phyloP scores from a whole-genome alignment of 306 rosid genomes.

The Acacia acuminata region DNA sequence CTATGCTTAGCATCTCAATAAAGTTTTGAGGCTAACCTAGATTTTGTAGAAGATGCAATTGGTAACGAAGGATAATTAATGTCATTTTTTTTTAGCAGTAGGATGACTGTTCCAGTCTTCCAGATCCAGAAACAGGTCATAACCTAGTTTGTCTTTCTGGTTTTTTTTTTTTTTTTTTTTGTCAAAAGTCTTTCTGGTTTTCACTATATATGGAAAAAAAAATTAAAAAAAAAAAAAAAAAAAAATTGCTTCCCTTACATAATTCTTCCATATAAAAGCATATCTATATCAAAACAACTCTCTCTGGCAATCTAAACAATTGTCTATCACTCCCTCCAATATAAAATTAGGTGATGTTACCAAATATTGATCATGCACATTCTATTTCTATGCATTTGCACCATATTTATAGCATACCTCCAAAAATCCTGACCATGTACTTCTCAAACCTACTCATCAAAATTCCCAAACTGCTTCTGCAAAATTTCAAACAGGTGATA shows the following conservation, averaged over 20 bases:
- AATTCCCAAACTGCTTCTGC: not conserved
- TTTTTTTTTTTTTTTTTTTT: no score
- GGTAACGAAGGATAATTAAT: not conserved
- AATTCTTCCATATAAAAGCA: not conserved
- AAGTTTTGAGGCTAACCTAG: not conserved
- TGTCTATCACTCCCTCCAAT: not conserved
- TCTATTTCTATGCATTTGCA: constrained; percentile 8
- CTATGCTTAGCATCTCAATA: not conserved
- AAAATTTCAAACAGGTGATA: not conserved
- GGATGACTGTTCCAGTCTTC: not conserved
- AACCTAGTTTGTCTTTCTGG: not conserved
- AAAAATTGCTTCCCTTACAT: not conserved
- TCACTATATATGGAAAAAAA: no score
- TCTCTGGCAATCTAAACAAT: not conserved
- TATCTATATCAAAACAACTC: not conserved
- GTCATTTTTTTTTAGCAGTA: not conserved
- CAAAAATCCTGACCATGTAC: not conserved
- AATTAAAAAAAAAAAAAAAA: no score
- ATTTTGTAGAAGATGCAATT: not conserved
- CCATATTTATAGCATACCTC: constrained; percentile 4
- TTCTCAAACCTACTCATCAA: constrained; percentile 14
- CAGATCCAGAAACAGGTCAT: constrained; percentile 7
- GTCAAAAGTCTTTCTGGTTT: not conserved
- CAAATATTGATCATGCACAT: not conserved
- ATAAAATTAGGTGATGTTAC: not conserved